These are phyloP conservation scores for Scolecobasidium constrictum DNA, from an alignment of 2,329 filamentous ascomycete genomes.

Conservation along the genomic window DNA sequence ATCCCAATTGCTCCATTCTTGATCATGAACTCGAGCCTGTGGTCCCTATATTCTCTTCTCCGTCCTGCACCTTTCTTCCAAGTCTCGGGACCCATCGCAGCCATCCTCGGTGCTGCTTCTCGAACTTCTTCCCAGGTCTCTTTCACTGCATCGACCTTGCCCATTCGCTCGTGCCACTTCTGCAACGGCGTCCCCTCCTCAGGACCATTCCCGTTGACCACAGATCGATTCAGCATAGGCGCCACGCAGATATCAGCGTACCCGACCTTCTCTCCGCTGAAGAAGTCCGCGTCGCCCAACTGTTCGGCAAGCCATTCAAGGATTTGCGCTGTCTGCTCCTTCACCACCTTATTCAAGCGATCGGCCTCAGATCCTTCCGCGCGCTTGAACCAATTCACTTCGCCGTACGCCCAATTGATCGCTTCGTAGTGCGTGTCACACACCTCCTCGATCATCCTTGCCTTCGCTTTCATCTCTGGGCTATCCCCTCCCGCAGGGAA, in stretches of 20 bases:
- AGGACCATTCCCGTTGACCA: slow-evolving; percentile 1
- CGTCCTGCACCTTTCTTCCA: neutral
- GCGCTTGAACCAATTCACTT: neutral
- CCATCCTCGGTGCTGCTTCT: neutral
- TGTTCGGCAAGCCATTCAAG: neutral
- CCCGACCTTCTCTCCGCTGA: neutral
- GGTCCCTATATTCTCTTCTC: neutral
- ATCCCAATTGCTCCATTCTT: neutral
- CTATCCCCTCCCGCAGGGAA: slow-evolving; percentile 8
- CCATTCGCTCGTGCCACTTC: slow-evolving; percentile 10
- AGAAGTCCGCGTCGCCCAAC: neutral
- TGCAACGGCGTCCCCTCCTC: slow-evolving; percentile 17
- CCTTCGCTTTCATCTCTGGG: slow-evolving; percentile 9
- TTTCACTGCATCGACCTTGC: neutral
- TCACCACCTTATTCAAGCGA: neutral
- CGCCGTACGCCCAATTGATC: neutral
- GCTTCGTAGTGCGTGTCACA: slow-evolving; percentile 11
- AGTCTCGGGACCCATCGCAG: neutral
- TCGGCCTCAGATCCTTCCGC: neutral
- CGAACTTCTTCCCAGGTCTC: neutral
- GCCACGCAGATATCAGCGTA: neutral
- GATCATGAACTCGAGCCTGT: neutral
- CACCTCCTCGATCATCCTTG: slow-evolving; percentile 13
- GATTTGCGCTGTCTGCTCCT: neutral
- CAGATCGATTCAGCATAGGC: slow-evolving; percentile 1